A percentile compares a stretch with the other conserved stretches of the same genome.
phyloP scores from a whole-genome alignment of 768 basidiomycete genomes.

The Lyophyllum atratum region DNA sequence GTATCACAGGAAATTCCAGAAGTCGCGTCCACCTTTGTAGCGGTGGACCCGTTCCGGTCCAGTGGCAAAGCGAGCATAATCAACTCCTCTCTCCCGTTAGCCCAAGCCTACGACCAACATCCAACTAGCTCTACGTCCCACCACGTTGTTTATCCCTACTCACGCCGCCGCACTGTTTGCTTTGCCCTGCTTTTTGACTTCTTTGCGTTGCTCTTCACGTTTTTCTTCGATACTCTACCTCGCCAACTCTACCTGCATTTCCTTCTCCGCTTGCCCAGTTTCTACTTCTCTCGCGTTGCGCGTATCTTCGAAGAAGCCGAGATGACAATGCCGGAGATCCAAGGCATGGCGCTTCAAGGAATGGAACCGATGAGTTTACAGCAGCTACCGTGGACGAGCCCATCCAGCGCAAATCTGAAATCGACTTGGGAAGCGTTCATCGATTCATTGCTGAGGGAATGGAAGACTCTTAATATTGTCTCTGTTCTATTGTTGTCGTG shows the following conservation, averaged over 20 bases:
- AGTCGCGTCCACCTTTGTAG: conserved; percentile 1
- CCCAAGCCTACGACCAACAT: not conserved
- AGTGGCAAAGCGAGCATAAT: not conserved
- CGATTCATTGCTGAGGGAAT: conserved; percentile 65
- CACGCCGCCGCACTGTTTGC: conserved; percentile 8
- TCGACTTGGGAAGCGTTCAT: conserved; percentile 65
- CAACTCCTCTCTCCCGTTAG: not conserved
- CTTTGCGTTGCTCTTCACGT: conserved; percentile 29
- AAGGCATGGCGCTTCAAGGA: conserved; percentile 47
- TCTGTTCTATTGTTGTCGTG: conserved; percentile 60
- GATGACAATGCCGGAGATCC: conserved; percentile 68
- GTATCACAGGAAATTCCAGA: not conserved
- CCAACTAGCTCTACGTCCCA: not conserved
- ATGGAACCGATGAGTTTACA: conserved; percentile 24
- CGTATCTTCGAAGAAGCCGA: conserved; percentile 76
- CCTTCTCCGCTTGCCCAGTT: conserved; percentile 65
- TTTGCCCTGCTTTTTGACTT: conserved; percentile 55
- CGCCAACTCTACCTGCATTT: conserved; percentile 19
- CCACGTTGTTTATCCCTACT: conserved; percentile 9
- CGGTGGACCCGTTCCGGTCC: conserved; percentile 17
- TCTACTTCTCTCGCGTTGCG: conserved; percentile 81
- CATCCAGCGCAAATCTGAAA: conserved; percentile 44
- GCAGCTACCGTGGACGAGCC: conserved; percentile 28
- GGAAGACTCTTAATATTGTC: conserved; percentile 76
- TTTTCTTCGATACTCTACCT: conserved; percentile 32